Evolutionary conservation across 2,329 filamentous ascomycete genomes (phyloP).

Genomic region (Dothidotthia symphoricarpi): DNA sequence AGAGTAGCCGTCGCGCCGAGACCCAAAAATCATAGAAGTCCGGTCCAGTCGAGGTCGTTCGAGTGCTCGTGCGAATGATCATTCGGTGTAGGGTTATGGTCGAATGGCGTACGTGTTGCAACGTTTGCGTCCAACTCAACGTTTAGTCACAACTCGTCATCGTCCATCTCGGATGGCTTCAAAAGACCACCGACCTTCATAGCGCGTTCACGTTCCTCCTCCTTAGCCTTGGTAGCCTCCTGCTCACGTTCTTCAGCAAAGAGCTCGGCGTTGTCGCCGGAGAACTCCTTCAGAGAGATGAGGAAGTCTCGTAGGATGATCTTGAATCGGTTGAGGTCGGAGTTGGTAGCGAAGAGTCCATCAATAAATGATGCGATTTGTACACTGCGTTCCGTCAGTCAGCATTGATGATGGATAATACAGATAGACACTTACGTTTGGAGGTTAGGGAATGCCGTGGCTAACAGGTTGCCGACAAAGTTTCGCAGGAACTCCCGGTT

Average conservation of each 20-base stretch:
- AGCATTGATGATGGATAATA: neutral
- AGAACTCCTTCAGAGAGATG: constrained; percentile 95
- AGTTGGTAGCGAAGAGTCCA: constrained; percentile 82
- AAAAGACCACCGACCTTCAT: constrained; percentile 94
- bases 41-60: constrained; percentile 59
- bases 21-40: constrained; percentile 59
- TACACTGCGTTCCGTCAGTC: constrained; percentile 54
- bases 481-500: constrained; percentile 89
- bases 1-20: constrained; percentile 8
- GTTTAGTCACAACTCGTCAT: constrained; percentile 76
- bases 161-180: constrained; percentile 94
- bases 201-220: constrained; percentile 83
- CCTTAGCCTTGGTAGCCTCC: constrained; percentile 79
- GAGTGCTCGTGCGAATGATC: constrained; percentile 14
- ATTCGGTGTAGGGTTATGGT: constrained; percentile 14
- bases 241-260: constrained; percentile 94
- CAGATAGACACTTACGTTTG: constrained; percentile 65
- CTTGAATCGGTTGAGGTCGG: constrained; percentile 91
- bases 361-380: constrained; percentile 92
- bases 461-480: constrained; percentile 80
- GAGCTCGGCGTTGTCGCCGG: constrained; percentile 90
- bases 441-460: constrained; percentile 90
- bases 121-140: constrained; percentile 41
- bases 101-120: constrained; percentile 42
- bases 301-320: constrained; percentile 94